Conservation (phyloP, 768 basidiomycete species). For the Lactarius tabidus region DNA sequence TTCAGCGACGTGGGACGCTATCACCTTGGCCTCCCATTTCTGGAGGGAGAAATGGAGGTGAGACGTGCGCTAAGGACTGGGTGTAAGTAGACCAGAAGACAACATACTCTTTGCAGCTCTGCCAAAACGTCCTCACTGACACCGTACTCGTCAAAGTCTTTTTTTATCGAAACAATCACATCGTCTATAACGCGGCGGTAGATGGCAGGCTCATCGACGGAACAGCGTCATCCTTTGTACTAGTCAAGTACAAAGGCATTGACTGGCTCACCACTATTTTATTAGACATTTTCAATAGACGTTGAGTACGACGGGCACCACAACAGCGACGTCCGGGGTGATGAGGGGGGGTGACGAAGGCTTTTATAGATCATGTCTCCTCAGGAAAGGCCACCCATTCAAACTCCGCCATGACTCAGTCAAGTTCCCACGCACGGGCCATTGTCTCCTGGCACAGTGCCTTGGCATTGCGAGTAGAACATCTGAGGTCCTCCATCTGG, state of each 20-base stretch:
- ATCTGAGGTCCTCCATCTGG: neutral
- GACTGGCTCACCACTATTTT: constrained; percentile 96
- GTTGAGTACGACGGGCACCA: constrained; percentile 30
- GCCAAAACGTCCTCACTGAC: constrained; percentile 84
- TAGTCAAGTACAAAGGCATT: constrained; percentile 54
- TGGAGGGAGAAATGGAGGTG: constrained; percentile 34
- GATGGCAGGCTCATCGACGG: constrained; percentile 70
- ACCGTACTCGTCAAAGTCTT: constrained; percentile 96
- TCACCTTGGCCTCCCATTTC: constrained; percentile 97
- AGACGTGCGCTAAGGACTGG: constrained; percentile 22
- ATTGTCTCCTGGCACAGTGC: neutral
- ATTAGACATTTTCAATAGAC: constrained; percentile 73
- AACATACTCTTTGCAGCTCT: constrained; percentile 82
- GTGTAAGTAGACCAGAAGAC: constrained; percentile 21
- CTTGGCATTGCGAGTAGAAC: neutral
- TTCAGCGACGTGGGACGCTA: constrained; percentile 92
- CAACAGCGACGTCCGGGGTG: constrained; percentile 32
- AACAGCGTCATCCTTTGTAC: constrained; percentile 49
- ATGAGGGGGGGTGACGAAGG: constrained; percentile 33
- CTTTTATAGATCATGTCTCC: constrained; percentile 41
- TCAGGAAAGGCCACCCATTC: constrained; percentile 39
- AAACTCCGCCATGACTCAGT: constrained; percentile 39
- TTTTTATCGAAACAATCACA: constrained; percentile 80
- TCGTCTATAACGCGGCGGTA: constrained; percentile 97
- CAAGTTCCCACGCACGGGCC: constrained; percentile 48